phyloP scores from a whole-genome alignment of 2,329 filamentous ascomycete species.

The Pseudogymnoascus sp. region DNA sequence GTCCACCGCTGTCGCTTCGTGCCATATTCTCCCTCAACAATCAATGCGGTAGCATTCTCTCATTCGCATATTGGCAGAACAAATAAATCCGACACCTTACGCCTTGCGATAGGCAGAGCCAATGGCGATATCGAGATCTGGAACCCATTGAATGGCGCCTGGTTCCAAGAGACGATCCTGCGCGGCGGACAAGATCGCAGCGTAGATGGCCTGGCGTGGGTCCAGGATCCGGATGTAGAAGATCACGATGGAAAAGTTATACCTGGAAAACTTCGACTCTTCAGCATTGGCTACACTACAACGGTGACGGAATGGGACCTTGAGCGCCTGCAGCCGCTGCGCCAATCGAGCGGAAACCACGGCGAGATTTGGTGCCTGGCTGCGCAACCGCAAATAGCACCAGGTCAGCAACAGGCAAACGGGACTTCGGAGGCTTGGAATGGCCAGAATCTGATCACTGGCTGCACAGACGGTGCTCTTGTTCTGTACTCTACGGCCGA shows the following conservation, averaged over 20 bases:
- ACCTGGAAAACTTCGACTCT: slow-evolving; percentile 71
- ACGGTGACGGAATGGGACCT: slow-evolving; percentile 95
- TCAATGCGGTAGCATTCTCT: slow-evolving; percentile 92
- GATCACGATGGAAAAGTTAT: slow-evolving; percentile 53
- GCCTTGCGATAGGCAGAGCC: slow-evolving; percentile 80
- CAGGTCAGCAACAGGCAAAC: slow-evolving; percentile 22
- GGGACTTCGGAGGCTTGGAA: slow-evolving; percentile 22
- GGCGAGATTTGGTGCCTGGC: slow-evolving; percentile 96
- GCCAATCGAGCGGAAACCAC: slow-evolving; percentile 83
- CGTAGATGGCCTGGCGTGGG: slow-evolving; percentile 88
- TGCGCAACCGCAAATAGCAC: slow-evolving; percentile 55
- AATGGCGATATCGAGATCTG: slow-evolving; percentile 98
- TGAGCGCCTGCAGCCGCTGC: slow-evolving; percentile 64
- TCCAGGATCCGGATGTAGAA: slow-evolving; percentile 70
- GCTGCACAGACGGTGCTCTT: slow-evolving; percentile 85
- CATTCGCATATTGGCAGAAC: slow-evolving; percentile 51
- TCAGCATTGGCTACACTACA: slow-evolving; percentile 92
- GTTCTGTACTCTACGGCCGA: slow-evolving; percentile 82
- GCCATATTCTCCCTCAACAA: slow-evolving; percentile 80
- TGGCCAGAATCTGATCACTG: slow-evolving; percentile 65
- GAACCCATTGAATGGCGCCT: slow-evolving; percentile 69
- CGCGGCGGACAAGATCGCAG: slow-evolving; percentile 76
- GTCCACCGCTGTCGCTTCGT: slow-evolving; percentile 97
- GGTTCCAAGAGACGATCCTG: slow-evolving; percentile 85
- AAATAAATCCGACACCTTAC: slow-evolving; percentile 50